Conservation (phyloP, 2,329 filamentous ascomycete genomes). For the Samsoniella hepiali region DNA sequence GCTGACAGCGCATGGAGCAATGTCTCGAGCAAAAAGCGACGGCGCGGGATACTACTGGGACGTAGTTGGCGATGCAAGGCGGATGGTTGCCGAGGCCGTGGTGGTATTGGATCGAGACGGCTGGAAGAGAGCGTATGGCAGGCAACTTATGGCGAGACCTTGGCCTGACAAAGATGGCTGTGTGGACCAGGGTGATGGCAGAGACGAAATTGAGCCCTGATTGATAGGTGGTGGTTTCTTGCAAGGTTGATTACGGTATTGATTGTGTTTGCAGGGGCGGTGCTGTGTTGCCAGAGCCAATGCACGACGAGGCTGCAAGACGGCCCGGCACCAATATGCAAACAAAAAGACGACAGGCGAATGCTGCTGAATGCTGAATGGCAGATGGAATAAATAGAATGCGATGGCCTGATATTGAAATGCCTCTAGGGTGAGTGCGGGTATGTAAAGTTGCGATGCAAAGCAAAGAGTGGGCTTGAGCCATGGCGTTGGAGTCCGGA, state of each 20-base stretch:
- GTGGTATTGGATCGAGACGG: not conserved
- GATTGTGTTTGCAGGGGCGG: not conserved
- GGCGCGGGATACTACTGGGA: not conserved
- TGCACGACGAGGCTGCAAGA: not conserved
- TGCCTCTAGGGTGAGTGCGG: no score
- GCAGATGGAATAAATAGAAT: no score
- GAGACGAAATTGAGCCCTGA: not conserved
- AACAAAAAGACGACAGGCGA: not conserved
- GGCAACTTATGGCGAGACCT: not conserved
- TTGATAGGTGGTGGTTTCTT: not conserved
- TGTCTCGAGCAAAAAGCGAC: not conserved
- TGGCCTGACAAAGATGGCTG: not conserved
- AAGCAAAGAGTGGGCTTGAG: no score
- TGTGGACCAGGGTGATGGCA: constrained; percentile 3
- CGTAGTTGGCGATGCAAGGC: not conserved
- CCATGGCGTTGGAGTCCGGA: not conserved
- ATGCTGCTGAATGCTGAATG: no score
- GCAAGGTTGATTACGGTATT: not conserved
- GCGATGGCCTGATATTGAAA: no score
- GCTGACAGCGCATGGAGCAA: not conserved
- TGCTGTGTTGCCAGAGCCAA: not conserved
- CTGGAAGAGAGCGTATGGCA: not conserved
- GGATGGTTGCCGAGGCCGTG: not conserved
- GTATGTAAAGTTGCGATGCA: no score
- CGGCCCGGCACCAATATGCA: not conserved